phyloP scores from a whole-genome alignment of 1,139 yeast genomes.

The Kluyveromyces marxianus region DNA sequence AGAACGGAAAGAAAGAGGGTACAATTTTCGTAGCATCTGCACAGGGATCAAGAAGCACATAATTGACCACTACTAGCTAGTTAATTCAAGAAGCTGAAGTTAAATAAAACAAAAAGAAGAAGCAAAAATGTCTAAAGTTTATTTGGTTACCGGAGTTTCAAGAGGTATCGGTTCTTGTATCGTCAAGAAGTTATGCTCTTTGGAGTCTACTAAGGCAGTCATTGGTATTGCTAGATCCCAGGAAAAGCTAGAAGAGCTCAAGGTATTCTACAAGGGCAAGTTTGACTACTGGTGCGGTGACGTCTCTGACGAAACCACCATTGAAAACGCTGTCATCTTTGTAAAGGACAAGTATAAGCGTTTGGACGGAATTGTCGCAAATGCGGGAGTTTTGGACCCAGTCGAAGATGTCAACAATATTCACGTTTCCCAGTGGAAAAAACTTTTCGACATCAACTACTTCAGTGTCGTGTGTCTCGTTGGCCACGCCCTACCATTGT shows the following conservation, averaged over 20 bases:
- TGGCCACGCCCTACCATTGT: constrained; percentile 20
- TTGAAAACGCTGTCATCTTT: constrained; percentile 37
- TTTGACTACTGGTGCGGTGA: constrained; percentile 63
- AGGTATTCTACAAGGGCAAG: constrained; percentile 41
- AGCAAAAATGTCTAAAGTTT: constrained; percentile 26
- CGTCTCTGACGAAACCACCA: constrained; percentile 41
- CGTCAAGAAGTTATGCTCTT: constrained; percentile 44
- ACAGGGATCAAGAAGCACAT: too few species aligned
- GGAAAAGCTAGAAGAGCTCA: constrained; percentile 39
- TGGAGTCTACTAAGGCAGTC: constrained; percentile 42
- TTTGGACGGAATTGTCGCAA: constrained; percentile 60
- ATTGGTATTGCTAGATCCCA: constrained; percentile 70
- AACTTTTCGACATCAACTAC: constrained; percentile 66
- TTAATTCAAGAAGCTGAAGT: too few species aligned
- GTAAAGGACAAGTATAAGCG: constrained; percentile 49
- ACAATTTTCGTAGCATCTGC: too few species aligned
- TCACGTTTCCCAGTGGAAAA: constrained; percentile 51
- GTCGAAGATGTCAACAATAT: constrained; percentile 42
- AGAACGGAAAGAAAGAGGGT: too few species aligned
- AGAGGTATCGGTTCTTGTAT: constrained; percentile 73
- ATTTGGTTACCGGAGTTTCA: constrained; percentile 68
- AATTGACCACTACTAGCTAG: too few species aligned
- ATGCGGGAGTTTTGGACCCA: constrained; percentile 86
- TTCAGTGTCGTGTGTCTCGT: constrained; percentile 67
- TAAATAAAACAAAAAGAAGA: too few species aligned